Evolutionary conservation across 2,329 filamentous ascomycete genomes (phyloP).

Genomic region (Keithomyces neogunnii): DNA sequence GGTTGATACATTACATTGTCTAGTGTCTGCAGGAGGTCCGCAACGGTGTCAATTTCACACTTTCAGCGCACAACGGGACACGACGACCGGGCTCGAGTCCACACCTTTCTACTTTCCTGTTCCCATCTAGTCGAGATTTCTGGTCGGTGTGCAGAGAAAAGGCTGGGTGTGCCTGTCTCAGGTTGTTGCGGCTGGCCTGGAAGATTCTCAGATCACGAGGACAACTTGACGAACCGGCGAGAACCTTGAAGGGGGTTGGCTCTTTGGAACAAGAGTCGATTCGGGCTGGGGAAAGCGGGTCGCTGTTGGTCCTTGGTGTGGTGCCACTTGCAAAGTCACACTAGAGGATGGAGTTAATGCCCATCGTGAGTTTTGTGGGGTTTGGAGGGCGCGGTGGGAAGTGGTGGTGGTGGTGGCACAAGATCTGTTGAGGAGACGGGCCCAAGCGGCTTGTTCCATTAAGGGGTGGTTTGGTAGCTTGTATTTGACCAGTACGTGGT

Average conservation of each 20-base stretch:
- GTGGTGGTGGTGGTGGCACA: no score
- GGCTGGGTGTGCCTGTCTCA: neutral
- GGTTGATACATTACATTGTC: no score
- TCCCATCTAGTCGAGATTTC: neutral
- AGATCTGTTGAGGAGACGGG: no score
- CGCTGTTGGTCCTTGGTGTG: neutral
- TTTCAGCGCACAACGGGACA: no score
- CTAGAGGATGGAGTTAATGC: no score
- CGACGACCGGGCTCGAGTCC: no score
- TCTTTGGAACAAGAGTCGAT: neutral
- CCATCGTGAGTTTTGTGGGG: neutral
- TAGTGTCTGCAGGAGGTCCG: no score
- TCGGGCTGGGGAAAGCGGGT: slow-evolving; percentile 1
- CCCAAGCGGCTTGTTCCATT: no score
- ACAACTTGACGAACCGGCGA: neutral
- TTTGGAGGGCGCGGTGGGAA: neutral
- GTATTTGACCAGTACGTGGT: no score
- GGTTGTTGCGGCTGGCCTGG: neutral
- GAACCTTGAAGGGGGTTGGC: neutral
- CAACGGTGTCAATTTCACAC: no score
- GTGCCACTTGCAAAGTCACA: no score
- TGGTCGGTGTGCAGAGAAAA: neutral
- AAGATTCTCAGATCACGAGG: slow-evolving; percentile 2
- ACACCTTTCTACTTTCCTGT: neutral
- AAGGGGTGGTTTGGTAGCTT: no score